A percentile compares a stretch with the other conserved stretches of the same genome.
Evolutionary conservation across 345 rosid species (phyloP).

Genomic region (Aegle marmelos): DNA sequence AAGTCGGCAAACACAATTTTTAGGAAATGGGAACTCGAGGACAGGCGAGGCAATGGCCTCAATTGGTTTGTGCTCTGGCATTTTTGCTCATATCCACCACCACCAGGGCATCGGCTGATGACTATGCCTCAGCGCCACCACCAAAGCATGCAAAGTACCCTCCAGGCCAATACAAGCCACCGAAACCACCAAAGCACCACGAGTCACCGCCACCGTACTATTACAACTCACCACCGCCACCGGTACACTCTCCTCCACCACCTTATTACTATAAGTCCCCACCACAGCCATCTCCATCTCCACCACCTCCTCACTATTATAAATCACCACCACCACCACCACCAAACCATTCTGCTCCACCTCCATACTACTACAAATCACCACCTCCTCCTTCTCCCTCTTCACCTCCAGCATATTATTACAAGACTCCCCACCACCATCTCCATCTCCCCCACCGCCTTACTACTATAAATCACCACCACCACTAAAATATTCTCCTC

Average conservation of each 20-base stretch:
- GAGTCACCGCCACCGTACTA: background rate
- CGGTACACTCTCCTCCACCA: background rate
- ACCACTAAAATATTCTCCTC: background rate
- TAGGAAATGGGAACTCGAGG: background rate
- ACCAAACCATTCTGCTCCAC: background rate
- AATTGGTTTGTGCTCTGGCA: background rate
- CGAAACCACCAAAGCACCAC: background rate
- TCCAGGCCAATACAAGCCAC: background rate
- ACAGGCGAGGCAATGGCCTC: background rate
- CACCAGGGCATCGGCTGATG: slow-evolving; percentile 16
- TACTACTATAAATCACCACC: too few species aligned
- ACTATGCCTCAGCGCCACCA: background rate
- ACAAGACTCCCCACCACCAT: too few species aligned
- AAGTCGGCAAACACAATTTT: background rate
- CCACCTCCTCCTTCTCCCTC: background rate
- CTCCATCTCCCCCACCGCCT: too few species aligned
- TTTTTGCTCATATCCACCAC: slow-evolving; percentile 22
- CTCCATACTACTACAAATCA: background rate
- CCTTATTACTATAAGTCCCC: slow-evolving; percentile 2
- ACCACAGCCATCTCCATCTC: too few species aligned
- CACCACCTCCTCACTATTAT: background rate
- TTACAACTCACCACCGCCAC: background rate
- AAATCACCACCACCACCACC: background rate
- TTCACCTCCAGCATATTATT: background rate
- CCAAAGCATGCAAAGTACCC: background rate